These are phyloP conservation scores for Carnegiea gigantea DNA, from an alignment of 179 eudicot species.

Conservation along the genomic window DNA sequence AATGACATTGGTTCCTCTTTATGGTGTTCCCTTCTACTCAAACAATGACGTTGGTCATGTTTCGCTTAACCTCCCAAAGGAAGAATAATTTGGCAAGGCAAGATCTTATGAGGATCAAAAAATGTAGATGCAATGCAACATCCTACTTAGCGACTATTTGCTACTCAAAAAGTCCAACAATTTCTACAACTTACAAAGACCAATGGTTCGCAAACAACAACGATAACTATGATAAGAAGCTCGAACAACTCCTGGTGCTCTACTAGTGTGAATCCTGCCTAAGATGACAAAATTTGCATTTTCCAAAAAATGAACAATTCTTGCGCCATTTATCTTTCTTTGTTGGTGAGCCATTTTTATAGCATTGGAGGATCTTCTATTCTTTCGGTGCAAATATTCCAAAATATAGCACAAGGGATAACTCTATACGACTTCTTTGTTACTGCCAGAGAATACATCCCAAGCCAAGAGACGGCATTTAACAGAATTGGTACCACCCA, in stretches of 20 bases:
- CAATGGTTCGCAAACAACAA: too few species aligned
- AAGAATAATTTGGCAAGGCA: neutral
- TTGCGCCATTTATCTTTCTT: neutral
- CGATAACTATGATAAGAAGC: too few species aligned
- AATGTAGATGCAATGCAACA: neutral
- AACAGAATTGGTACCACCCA: neutral
- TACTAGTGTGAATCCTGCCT: neutral
- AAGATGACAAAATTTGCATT: neutral
- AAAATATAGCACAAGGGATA: neutral
- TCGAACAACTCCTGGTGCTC: too few species aligned
- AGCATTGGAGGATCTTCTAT: neutral
- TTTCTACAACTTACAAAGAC: neutral
- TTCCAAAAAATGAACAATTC: neutral
- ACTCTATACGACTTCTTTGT: neutral
- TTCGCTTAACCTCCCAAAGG: too few species aligned
- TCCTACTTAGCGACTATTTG: neutral
- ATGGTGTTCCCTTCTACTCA: too few species aligned
- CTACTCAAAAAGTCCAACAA: neutral
- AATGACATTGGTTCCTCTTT: too few species aligned
- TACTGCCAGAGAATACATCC: too few species aligned
- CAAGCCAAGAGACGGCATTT: neutral
- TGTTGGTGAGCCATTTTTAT: neutral
- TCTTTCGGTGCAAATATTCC: neutral
- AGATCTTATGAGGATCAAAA: neutral
- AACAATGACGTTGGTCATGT: too few species aligned